Evolutionary conservation across 805 yeast species (phyloP), one percentile per base, ranked within the genome.

Genomic region (Danielia oregonensis): DNA sequence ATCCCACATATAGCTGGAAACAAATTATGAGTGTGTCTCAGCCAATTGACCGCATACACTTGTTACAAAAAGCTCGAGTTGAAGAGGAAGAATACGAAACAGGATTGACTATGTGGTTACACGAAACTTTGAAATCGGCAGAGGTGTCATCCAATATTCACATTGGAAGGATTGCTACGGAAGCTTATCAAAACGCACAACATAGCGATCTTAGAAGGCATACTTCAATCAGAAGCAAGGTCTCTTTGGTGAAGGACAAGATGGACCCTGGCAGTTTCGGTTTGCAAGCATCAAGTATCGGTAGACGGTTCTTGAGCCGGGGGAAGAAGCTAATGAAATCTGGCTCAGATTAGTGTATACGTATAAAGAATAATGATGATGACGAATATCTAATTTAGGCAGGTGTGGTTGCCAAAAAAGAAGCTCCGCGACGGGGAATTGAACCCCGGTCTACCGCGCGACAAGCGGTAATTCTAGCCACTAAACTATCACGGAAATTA

Each of bases 151-250:
- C 62, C n/a, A 59, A 46, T 37, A 66, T 65, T 17, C 72, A 58
- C 38, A 63, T 72, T 32, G 79, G 79, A 0, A 67, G 66, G 13
- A 72, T 78, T 41, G 88, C 82, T 2, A 63, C 73, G 19, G 76
- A 72, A 35, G 87, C 86, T 2, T 81, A 79, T 53, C 78, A 76
- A 24, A 78, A 79, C 48, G 83, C 85, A 1, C 66, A 75, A 5
- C 76, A 75, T 46, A 71, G 65, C 42, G 77, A 77, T 33, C 61
- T 71, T 36, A 71, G 75, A 42, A 60, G 81, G 49, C 49, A 47
- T 30, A 43, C 47, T 2, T 45, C 48, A 5, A 46, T 47, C 14
- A 39, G 85, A 61, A 23, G 91, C 80, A 58, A 79, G 43, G 72
- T 64, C 13, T 70, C 71, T 14, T 71, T 70, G 38, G 77, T 76